Percentiles rank a stretch among this genome's conserved stretches.
Conservation (phyloP, 23 red algal species). For the Cyanidium caldarium region DNA sequence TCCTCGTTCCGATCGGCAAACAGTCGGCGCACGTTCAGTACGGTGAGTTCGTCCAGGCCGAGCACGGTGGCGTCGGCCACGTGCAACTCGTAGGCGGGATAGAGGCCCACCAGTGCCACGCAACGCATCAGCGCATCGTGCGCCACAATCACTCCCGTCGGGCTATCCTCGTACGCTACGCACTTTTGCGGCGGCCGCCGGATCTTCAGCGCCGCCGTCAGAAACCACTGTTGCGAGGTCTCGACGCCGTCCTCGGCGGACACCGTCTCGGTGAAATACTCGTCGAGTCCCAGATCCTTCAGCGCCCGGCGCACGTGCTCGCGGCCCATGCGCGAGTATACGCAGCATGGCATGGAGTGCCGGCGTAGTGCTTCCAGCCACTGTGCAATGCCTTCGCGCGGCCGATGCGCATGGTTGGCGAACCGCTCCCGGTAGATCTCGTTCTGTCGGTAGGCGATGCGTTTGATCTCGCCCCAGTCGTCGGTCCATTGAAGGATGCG, state of each 20-base stretch:
- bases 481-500: constrained; percentile 61
- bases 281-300: constrained; percentile 20
- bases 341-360: constrained; percentile 32
- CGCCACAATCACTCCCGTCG: constrained; percentile 45
- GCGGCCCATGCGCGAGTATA: constrained; percentile 24
- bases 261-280: constrained; percentile 33
- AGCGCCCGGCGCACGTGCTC: constrained; percentile 14
- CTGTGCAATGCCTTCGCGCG: constrained; percentile 12
- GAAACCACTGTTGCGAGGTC: constrained; percentile 42
- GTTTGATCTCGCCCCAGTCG: constrained; percentile 73
- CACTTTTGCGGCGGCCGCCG: constrained; percentile 62
- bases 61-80: constrained; percentile 49
- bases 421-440: constrained; percentile 30
- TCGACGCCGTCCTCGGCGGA: constrained; percentile 59
- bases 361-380: constrained; percentile 45
- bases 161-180: constrained; percentile 67
- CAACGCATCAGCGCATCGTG: constrained; percentile 64
- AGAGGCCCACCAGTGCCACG: constrained; percentile 50
- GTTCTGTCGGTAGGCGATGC: constrained; percentile 43
- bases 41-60: constrained; percentile 49
- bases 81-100: constrained; percentile 67
- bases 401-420: constrained; percentile 5
- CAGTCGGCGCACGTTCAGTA: constrained; percentile 60
- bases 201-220: constrained; percentile 44
- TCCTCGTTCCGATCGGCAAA: constrained; percentile 44